Conservation (phyloP, 2,329 filamentous ascomycete genomes). For the Thielaviopsis cerberus region DNA sequence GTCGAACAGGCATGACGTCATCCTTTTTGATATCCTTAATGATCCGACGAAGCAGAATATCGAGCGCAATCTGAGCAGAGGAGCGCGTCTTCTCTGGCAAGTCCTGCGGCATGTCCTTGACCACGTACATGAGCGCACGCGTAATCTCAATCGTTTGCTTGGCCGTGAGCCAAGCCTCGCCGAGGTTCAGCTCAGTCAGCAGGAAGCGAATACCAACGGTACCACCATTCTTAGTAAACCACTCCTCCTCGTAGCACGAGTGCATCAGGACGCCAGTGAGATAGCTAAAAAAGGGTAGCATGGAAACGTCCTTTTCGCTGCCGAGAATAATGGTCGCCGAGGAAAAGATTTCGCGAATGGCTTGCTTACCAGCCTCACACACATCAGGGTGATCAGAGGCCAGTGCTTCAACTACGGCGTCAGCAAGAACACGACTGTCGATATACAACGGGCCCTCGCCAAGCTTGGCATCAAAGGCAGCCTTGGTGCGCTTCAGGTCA, state of each 20-base stretch:
- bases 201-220: constrained; percentile 78
- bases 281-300: constrained; percentile 68
- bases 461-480: constrained; percentile 64
- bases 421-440: constrained; percentile 70
- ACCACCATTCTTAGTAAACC: constrained; percentile 93
- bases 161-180: constrained; percentile 62
- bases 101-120: constrained; percentile 94
- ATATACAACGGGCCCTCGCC: constrained; percentile 78
- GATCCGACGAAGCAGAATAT: constrained; percentile 59
- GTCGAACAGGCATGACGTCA: constrained; percentile 33
- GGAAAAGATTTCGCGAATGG: constrained; percentile 61
- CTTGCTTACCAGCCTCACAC: constrained; percentile 62
- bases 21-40: constrained; percentile 65
- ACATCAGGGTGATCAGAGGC: constrained; percentile 68
- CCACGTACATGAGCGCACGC: constrained; percentile 82
- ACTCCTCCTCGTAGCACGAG: constrained; percentile 91
- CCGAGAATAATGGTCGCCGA: constrained; percentile 66
- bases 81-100: constrained; percentile 75
- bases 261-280: constrained; percentile 76
- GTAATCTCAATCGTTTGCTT: constrained; percentile 69
- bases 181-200: constrained; percentile 67
- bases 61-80: constrained; percentile 66
- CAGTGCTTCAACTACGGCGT: constrained; percentile 77
- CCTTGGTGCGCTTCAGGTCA: constrained; percentile 55
- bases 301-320: constrained; percentile 48